phyloP scores from a whole-genome alignment of 148 eudicot genomes.

The Dianthus caryophyllus region DNA sequence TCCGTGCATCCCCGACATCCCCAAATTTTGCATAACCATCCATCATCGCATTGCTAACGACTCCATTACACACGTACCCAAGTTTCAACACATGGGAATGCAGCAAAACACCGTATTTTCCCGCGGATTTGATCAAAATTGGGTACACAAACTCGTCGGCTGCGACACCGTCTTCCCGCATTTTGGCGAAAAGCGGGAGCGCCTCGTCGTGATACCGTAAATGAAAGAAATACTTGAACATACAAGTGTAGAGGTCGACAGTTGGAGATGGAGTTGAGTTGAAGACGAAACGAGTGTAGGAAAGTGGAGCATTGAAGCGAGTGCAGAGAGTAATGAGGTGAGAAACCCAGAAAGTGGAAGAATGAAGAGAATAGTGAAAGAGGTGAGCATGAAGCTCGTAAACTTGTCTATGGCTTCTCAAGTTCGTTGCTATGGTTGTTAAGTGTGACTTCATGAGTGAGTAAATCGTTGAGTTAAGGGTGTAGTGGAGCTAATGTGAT shows the following conservation, averaged over 20 bases:
- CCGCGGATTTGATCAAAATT: slow-evolving; percentile 49
- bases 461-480: too few species aligned
- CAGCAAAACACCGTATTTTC: slow-evolving; percentile 31
- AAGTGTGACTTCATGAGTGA: slow-evolving; percentile 31
- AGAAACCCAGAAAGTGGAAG: slow-evolving; percentile 38
- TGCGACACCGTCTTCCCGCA: slow-evolving; percentile 25
- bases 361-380: slow-evolving; percentile 36
- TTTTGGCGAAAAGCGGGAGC: slow-evolving; percentile 28
- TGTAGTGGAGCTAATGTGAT: too few species aligned
- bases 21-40: slow-evolving; percentile 44
- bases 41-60: slow-evolving; percentile 43
- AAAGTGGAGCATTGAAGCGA: slow-evolving; percentile 40
- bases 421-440: slow-evolving; percentile 18
- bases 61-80: slow-evolving; percentile 36
- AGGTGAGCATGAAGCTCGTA: slow-evolving; percentile 45
- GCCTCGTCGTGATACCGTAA: slow-evolving; percentile 33
- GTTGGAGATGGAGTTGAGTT: slow-evolving; percentile 26
- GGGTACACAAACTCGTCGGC: slow-evolving; percentile 51
- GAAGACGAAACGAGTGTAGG: slow-evolving; percentile 38
- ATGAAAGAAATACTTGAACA: slow-evolving; percentile 41
- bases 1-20: slow-evolving; percentile 41
- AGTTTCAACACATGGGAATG: slow-evolving; percentile 44
- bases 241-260: slow-evolving; percentile 35
- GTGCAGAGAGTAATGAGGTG: slow-evolving; percentile 47
- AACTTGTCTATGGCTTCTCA: slow-evolving; percentile 28